Evolutionary conservation across 805 yeast genomes (phyloP), one percentile per base, ranked within the genome.

Genomic region (Blastobotrys terrestris): DNA sequence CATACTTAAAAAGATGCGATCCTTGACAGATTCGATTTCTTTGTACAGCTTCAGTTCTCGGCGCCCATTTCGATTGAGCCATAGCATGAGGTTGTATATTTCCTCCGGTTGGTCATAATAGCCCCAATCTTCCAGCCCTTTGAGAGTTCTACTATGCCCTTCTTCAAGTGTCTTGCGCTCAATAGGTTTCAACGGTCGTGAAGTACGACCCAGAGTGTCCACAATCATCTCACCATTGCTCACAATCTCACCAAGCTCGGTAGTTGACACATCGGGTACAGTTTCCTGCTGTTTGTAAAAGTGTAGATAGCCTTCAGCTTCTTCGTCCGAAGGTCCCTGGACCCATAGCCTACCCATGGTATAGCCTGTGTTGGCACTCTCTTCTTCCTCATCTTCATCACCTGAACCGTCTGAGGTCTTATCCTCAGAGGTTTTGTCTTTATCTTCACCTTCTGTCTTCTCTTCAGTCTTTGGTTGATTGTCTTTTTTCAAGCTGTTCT

Each of bases 261-360:
- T 21, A 5, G 11, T 35, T 16, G 19, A n/a, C 2, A 47, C 8
- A 14, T 39, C 19, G n/a, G 45, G 44, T 20, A 15, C 43, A 13
- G 8, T 21, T 6, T n/a, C 49, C 16, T 21, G 13, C 20, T 41
- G 43, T 19, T 39, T 35, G 26, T 14, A 14, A 39, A 15, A 43
- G 20, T 66, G 59, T 21, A 77, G 61, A 22, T 66, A 69, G 20
- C 63, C 60, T 16, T 67, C 62, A 3, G 74, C 58, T 41, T 77
- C 78, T 16, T 78, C 83, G 26, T 71, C 73, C 2, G 63, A 75
- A 1, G 98, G 98, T 0, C 99, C 99, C 67, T 90, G 97, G 2
- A 94, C 77, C 94, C 96, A 90, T 15, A 91, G 64, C 52, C 87
- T 74, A 4, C 97, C 96, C 84, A 87, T 85, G 22, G 85, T 74